Evolutionary conservation across 2,329 filamentous ascomycete species (phyloP).

Genomic region (Epichloe scottii): DNA sequence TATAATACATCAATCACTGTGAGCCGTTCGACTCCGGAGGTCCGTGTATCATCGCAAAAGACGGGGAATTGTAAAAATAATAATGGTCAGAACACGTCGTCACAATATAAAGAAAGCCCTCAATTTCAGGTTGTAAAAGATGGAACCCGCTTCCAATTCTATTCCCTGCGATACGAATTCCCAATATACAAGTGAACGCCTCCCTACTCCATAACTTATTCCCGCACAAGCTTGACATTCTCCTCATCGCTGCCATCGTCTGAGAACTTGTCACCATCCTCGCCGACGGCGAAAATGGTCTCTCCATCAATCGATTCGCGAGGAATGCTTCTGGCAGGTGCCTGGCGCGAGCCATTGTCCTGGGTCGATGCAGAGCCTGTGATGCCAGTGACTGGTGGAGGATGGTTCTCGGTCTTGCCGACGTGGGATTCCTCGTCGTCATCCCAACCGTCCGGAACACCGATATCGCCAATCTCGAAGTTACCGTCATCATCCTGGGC

Average conservation of each 20-base stretch:
- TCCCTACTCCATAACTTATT: conserved; percentile 21
- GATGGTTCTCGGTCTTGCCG: conserved; percentile 22
- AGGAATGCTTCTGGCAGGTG: conserved; percentile 25
- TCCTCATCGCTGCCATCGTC: conserved; percentile 49
- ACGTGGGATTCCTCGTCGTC: conserved; percentile 36
- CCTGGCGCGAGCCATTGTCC: conserved; percentile 11
- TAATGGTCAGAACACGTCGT: too few species aligned
- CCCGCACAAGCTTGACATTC: conserved; percentile 36
- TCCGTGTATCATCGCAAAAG: too few species aligned
- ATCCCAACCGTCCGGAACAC: conserved; percentile 54
- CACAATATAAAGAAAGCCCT: too few species aligned
- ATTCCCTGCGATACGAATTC: neutral
- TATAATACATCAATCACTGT: too few species aligned
- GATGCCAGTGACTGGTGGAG: conserved; percentile 15
- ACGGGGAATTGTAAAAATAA: too few species aligned
- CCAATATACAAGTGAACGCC: neutral
- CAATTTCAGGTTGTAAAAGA: too few species aligned
- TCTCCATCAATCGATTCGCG: conserved; percentile 63
- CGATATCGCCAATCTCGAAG: conserved; percentile 90
- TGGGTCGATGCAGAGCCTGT: conserved; percentile 13
- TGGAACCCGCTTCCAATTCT: too few species aligned
- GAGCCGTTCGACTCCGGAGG: too few species aligned
- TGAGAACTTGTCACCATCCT: conserved; percentile 71
- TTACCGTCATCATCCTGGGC: conserved; percentile 93
- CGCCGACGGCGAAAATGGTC: conserved; percentile 90